Evolutionary conservation across 257 asterid genomes (phyloP).

Genomic region (Ajuga chamaepitys): DNA sequence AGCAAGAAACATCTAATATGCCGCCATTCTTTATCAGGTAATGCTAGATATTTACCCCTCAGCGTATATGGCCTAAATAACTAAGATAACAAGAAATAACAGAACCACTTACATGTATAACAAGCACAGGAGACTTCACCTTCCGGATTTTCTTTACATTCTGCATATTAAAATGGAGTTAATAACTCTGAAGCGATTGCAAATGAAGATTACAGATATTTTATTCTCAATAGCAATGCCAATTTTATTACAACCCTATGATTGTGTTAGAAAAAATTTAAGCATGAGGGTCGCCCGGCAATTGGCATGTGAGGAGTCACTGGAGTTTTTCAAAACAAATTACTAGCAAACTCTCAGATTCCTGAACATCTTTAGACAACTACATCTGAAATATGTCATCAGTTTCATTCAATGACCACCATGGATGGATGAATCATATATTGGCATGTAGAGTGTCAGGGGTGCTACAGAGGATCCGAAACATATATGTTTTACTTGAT

Average conservation of each 20-base stretch:
- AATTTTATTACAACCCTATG: background rate
- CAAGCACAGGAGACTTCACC: constrained; percentile 93
- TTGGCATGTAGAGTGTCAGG: background rate
- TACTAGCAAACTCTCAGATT: background rate
- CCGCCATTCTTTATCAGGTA: background rate
- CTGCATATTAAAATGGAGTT: constrained; percentile 41
- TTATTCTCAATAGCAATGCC: background rate
- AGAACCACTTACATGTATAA: constrained; percentile 82
- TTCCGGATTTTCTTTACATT: constrained; percentile 82
- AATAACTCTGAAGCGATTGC: constrained; percentile 8
- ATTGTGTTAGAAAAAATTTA: background rate
- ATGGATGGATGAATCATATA: background rate
- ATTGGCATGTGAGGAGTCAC: background rate
- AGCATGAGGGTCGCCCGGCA: background rate
- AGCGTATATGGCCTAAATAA: background rate
- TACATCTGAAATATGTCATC: background rate
- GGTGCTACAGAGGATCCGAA: background rate
- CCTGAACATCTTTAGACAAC: background rate
- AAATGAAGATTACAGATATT: background rate
- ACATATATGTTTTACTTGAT: background rate
- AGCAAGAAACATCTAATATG: background rate
- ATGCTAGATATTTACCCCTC: background rate
- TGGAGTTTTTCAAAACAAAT: background rate
- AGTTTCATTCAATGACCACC: background rate
- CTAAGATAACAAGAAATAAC: background rate